These are phyloP conservation scores for Rubus idaeus DNA, from an alignment of 306 rosid genomes.

Conservation along the genomic window DNA sequence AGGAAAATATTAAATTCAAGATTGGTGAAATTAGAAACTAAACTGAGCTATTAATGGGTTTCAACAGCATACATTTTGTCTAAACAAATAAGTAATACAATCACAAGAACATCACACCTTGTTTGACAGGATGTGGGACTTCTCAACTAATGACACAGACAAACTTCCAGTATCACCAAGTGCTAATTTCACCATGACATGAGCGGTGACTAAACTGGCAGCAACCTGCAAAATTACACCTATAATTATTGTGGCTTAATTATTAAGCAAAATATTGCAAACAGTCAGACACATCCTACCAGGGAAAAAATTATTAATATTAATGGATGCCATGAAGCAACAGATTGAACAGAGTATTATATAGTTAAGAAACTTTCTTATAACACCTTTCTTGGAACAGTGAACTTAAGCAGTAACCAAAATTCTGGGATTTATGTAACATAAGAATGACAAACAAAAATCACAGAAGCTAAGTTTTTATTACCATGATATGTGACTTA, in stretches of 20 bases:
- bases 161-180: constrained; percentile 65
- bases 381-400: background rate
- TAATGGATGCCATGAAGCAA: background rate
- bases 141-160: constrained; percentile 68
- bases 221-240: constrained; percentile 64
- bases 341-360: background rate
- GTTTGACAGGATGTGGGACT: constrained; percentile 49
- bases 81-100: background rate
- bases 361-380: background rate
- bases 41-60: background rate
- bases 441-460: background rate
- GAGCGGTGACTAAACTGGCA: constrained; percentile 64
- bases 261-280: background rate
- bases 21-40: too few species aligned
- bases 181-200: constrained; percentile 68
- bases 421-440: background rate
- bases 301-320: background rate
- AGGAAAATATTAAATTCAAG: background rate
- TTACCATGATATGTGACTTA: background rate
- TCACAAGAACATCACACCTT: constrained; percentile 49
- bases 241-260: background rate
- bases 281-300: constrained; percentile 2
- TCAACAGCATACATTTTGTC: background rate
- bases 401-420: background rate
- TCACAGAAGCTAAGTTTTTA: background rate